Conservation (phyloP, 305 asterid species). For the Fraxinus sp. region DNA sequence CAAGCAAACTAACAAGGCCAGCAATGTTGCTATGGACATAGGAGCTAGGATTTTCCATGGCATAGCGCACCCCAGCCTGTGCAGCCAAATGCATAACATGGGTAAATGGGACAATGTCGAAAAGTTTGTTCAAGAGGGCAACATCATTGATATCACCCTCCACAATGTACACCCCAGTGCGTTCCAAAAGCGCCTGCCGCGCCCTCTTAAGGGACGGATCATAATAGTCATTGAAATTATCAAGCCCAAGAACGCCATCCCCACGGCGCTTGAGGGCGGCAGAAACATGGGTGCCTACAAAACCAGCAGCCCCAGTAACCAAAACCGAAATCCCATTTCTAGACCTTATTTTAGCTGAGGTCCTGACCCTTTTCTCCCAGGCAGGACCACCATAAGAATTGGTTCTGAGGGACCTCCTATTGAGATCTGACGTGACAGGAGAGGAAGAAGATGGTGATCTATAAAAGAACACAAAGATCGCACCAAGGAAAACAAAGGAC, state of each 20-base stretch:
- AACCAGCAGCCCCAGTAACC: slow-evolving; percentile 34
- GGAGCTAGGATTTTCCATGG: slow-evolving; percentile 28
- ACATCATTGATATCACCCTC: slow-evolving; percentile 29
- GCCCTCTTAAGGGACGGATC: slow-evolving; percentile 29
- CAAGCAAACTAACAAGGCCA: slow-evolving; percentile 27
- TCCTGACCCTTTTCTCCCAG: slow-evolving; percentile 14
- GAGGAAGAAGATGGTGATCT: slow-evolving; percentile 24
- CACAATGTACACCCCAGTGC: slow-evolving; percentile 20
- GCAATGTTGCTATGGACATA: slow-evolving; percentile 31
- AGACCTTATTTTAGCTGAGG: slow-evolving; percentile 19
- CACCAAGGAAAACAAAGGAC: slow-evolving; percentile 22
- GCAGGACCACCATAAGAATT: slow-evolving; percentile 9
- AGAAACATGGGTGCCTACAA: slow-evolving; percentile 30
- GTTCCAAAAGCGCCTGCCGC: slow-evolving; percentile 23
- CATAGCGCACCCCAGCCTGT: slow-evolving; percentile 32
- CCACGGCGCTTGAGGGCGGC: slow-evolving; percentile 30
- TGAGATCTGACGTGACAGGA: slow-evolving; percentile 13
- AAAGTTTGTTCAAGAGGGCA: slow-evolving; percentile 16
- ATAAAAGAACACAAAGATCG: slow-evolving; percentile 20
- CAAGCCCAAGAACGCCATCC: slow-evolving; percentile 29
- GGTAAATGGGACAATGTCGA: slow-evolving; percentile 22
- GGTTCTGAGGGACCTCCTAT: slow-evolving; percentile 17
- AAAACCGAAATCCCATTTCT: slow-evolving; percentile 23
- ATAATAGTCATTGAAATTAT: slow-evolving; percentile 29
- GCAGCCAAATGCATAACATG: slow-evolving; percentile 35